phyloP scores from a whole-genome alignment of 2,329 filamentous ascomycete species.

The Ilyonectria mors-panacis region DNA sequence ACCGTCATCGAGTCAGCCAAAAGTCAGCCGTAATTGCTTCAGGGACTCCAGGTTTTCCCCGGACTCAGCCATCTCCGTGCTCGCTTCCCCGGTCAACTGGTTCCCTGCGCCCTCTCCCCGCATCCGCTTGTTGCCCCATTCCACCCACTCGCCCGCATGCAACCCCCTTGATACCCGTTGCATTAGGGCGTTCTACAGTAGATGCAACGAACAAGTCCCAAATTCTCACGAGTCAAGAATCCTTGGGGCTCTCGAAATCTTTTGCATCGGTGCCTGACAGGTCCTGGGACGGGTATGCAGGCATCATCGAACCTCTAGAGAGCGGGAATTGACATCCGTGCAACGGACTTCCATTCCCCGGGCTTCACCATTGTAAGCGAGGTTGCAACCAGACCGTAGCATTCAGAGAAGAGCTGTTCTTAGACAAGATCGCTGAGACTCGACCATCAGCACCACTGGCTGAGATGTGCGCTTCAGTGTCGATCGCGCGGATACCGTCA shows the following conservation, averaged over 20 bases:
- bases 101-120: neutral
- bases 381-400: neutral
- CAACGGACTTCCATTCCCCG: neutral
- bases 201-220: neutral
- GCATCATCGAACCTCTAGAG: neutral
- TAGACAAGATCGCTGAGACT: neutral
- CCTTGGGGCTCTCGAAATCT: neutral
- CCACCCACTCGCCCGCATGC: neutral
- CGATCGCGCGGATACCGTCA: neutral
- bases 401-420: neutral
- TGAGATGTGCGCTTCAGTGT: neutral
- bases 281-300: neutral
- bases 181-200: neutral
- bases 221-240: neutral
- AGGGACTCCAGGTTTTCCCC: constrained; percentile 5
- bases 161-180: constrained; percentile 1
- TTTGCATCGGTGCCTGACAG: neutral
- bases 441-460: neutral
- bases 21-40: neutral
- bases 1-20: neutral
- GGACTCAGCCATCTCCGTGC: neutral
- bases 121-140: neutral
- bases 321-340: neutral
- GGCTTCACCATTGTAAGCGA: neutral
- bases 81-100: neutral